These are phyloP conservation scores for Madurella mycetomatis DNA, from an alignment of 2,329 filamentous ascomycete species.

Conservation along the genomic window DNA sequence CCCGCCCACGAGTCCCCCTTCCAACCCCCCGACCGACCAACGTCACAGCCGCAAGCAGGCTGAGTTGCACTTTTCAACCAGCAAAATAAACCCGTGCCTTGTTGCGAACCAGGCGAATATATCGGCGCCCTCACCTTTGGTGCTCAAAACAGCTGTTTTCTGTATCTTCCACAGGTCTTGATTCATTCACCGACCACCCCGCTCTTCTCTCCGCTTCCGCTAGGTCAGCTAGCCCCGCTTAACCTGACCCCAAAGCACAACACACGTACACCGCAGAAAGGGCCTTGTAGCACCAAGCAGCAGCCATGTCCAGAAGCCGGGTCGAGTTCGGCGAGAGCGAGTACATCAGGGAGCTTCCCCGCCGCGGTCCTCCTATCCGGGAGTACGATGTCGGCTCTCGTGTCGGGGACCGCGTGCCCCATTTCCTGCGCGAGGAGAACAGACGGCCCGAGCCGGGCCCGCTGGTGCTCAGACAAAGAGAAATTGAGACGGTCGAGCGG, in stretches of 20 bases:
- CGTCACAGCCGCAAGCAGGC: slow-evolving; percentile 22
- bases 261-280: slow-evolving; percentile 5
- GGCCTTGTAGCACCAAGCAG: slow-evolving; percentile 5
- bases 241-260: slow-evolving; percentile 3
- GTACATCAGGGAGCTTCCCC: slow-evolving; percentile 33
- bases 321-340: slow-evolving; percentile 46
- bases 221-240: slow-evolving; percentile 12
- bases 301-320: slow-evolving; percentile 28
- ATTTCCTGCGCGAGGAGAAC: slow-evolving; percentile 49
- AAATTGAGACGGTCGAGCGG: slow-evolving; percentile 51
- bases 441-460: slow-evolving; percentile 46
- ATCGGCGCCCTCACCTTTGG: not conserved
- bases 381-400: slow-evolving; percentile 25
- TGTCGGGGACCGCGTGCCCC: slow-evolving; percentile 43
- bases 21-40: slow-evolving; percentile 16
- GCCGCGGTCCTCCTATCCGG: slow-evolving; percentile 26
- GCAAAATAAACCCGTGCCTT: slow-evolving; percentile 5
- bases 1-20: slow-evolving; percentile 15
- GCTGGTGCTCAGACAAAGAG: slow-evolving; percentile 51
- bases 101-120: not conserved
- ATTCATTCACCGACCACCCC: not conserved
- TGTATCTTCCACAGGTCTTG: not conserved
- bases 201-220: not conserved
- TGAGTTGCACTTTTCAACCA: slow-evolving; percentile 10
- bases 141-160: not conserved